Evolutionary conservation across 371 early-diverging fungal species (phyloP), one percentile per base, ranked within the genome.

Genomic region (Chytridium lagenaria): DNA sequence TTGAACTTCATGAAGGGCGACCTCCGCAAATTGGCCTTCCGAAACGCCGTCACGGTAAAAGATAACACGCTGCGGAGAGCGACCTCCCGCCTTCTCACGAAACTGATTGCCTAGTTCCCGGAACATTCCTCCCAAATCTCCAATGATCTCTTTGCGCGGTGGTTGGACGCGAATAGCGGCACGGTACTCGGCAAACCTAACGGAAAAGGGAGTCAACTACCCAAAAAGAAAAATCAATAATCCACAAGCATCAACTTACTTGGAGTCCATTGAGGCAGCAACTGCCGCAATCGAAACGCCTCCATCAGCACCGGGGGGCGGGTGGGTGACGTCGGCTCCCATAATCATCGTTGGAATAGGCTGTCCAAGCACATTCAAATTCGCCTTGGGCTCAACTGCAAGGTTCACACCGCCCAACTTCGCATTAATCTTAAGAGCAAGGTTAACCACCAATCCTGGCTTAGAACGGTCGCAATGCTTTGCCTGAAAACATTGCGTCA

Each of bases 201-300:
- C 7, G 12, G 37, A 30, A 37, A 61, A 7, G 61, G 10, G n/a
- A n/a, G n/a, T n/a, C n/a, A n/a, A n/a, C n/a, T n/a, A n/a, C n/a
- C n/a, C n/a, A n/a, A 52, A 12, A 23, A 52, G 55, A 52, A 52
- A 12, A n/a, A 12, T 22, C 5, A 5, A 16, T 19, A 44, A 63
- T 49, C 22, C 26, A 28, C 0, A 50, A 39, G 10, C n/a, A 31
- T 33, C 7, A 33, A 61, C 61, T 33, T 61, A 61, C 61, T 61
- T 61, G 5, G 12, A 2, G 81, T 97, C 95, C 83, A 94, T 88
- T n/a, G 93, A 90, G 1, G 59, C 81, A 19, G 94, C 94, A 10
- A 96, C 82, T 0, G 96, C 88, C 10, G 97, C 96, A 74, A 98
- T 94, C 7, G 95, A 95, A 2, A 92, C 93, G 51, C 89, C 85